Evolutionary conservation across 1,284 basidiomycete genomes (phyloP), one percentile per base, ranked within the genome.

Genomic region (Hortiboletus rubellus): DNA sequence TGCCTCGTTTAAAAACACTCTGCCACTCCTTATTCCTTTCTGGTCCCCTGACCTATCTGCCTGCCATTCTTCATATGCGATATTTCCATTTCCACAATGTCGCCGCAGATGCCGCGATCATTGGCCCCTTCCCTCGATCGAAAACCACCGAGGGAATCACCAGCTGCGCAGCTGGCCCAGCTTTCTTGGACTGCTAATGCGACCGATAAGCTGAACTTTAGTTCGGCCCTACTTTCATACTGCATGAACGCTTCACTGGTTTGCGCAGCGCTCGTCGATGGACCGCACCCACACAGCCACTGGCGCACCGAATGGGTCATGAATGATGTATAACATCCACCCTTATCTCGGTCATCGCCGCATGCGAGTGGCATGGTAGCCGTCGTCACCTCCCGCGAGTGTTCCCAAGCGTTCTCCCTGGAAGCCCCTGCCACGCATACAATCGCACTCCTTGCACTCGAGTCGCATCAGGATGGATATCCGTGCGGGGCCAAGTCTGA

Each of bases 291-390:
- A 18, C 50, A 54, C 54, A 43, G 67, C 67, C 67, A 66, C 52
- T 17, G 49, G 27, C 27, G 27, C 27, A 27, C 27, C 27, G 7
- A 27, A 27, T 27, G 27, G 27, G 27, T 27, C 27, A 27, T 27
- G 27, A 27, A 45, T 66, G 50, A 46, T 52, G 49, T 52, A 56
- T 42, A 47, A 47, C 22, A 4, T 30, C 3, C 40, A 7, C 41
- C 44, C 65, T 69, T 71, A 66, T 72, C 66, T 63, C 54, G 57
- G 66, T 46, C 65, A 50, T 69, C 60, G 58, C 63, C 66, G 54
- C 36, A n/a, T 46, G 38, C 45, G 17, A 30, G 33, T 44, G 5
- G 24, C 41, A 22, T 31, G 1, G 8, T 22, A 27, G 11, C 42
- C 18, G 34, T 42, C 42, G 8, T 40, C 31, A 43, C 60, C 30